Percentiles rank a stretch among this genome's conserved stretches.
phyloP scores from a whole-genome alignment of 345 rosid species.

The Boechera retrofracta region DNA sequence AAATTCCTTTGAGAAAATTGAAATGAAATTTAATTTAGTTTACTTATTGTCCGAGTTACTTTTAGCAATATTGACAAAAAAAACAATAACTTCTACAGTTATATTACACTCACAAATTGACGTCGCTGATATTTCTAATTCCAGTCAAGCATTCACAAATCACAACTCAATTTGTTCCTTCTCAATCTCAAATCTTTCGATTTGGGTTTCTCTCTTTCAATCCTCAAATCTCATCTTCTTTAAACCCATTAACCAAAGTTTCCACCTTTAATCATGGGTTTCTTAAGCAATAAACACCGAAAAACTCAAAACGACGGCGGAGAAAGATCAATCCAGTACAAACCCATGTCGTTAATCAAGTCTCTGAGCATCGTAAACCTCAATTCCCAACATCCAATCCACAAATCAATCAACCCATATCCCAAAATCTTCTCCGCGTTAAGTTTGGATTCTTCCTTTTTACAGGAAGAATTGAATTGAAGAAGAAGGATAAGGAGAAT shows the following conservation, averaged over 20 bases:
- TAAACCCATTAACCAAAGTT: not conserved
- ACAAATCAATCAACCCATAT: slow-evolving; percentile 22
- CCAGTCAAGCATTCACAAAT: slow-evolving; percentile 27
- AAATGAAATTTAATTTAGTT: not conserved
- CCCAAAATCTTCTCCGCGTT: too few relatives aligned
- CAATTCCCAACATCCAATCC: slow-evolving; percentile 38
- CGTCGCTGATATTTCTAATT: slow-evolving; percentile 11
- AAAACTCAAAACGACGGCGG: slow-evolving; percentile 41
- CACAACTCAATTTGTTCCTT: not conserved
- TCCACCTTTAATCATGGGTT: slow-evolving; percentile 56
- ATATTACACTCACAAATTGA: not conserved
- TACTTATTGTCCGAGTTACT: not conserved
- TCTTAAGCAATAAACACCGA: slow-evolving; percentile 55
- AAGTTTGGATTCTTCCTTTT: too few relatives aligned
- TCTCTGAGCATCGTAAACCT: slow-evolving; percentile 38
- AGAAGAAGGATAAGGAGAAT: too few relatives aligned
- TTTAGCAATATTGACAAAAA: not conserved
- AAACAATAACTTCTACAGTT: not conserved
- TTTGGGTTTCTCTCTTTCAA: slow-evolving; percentile 1
- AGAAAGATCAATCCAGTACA: slow-evolving; percentile 31
- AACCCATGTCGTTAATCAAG: slow-evolving; percentile 41
- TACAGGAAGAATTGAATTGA: too few relatives aligned
- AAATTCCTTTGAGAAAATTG: not conserved
- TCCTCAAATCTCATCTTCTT: slow-evolving; percentile 11
- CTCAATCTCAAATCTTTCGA: slow-evolving; percentile 3